These are phyloP conservation scores for Lentinus brumalis DNA, from an alignment of 768 basidiomycete species.

Conservation along the genomic window DNA sequence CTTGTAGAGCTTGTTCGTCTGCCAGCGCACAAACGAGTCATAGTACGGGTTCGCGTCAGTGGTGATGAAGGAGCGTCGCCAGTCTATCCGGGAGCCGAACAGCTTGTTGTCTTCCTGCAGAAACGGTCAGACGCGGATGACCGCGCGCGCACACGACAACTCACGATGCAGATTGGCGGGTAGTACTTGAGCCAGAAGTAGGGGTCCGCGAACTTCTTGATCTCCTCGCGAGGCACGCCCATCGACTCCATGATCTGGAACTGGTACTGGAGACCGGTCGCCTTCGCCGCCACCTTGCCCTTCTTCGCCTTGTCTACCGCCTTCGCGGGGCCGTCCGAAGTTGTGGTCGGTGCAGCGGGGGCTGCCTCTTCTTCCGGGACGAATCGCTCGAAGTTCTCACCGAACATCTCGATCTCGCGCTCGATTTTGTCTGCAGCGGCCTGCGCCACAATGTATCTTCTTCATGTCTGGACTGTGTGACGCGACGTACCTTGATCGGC, in stretches of 20 bases:
- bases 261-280: constrained; percentile 92
- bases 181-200: constrained; percentile 91
- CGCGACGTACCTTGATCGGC: constrained; percentile 89
- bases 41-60: constrained; percentile 97
- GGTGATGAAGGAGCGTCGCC: constrained; percentile 93
- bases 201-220: constrained; percentile 98
- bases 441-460: constrained; percentile 42
- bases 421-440: constrained; percentile 97
- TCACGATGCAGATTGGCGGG: constrained; percentile 89
- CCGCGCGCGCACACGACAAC: constrained; percentile 26
- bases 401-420: constrained; percentile 96
- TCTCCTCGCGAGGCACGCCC: constrained; percentile 82
- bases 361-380: constrained; percentile 46
- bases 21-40: constrained; percentile 97
- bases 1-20: constrained; percentile 87
- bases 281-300: constrained; percentile 91
- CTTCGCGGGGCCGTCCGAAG: constrained; percentile 39
- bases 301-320: constrained; percentile 86
- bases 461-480: neutral
- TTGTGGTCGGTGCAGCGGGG: constrained; percentile 42
- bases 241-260: constrained; percentile 99
- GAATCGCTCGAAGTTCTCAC: constrained; percentile 81
- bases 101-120: constrained; percentile 69
- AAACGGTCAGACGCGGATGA: constrained; percentile 22
- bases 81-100: constrained; percentile 96